Evolutionary conservation across 2,329 filamentous ascomycete species (phyloP), one percentile per base, ranked within the genome.

Genomic region (Aulographum hederae): DNA sequence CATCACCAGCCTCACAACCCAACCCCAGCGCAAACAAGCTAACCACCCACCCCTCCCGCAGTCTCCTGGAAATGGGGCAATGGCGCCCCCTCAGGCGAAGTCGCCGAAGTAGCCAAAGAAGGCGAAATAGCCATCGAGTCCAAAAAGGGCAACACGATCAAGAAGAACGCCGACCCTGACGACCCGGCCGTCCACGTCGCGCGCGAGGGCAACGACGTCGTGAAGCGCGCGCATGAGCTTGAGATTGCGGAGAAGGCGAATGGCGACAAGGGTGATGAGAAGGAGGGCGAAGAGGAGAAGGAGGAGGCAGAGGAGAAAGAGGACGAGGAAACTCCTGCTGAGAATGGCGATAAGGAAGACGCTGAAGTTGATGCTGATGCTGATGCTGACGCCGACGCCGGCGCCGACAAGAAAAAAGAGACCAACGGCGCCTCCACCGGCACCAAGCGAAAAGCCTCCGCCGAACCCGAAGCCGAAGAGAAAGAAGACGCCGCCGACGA

Each of bases 21-120:
- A 10, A 25, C 10, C 21, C 21, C 21, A 25, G 21, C 21, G 10
- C 21, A 25, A 12, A 10, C 21, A 10, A 25, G 21, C 21, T 12
- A 10, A 25, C 10, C 21, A 40, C 33, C 11, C 15, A n/a, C 18
- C 18, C 5, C 13, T 18, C 8, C 36, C 8, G 6, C 16, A 76
- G 72, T 75, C 43, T 69, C 68, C 36, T 75, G 70, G 71, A 60
- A 63, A 46, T 74, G 68, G 68, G 58, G 59, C 35, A 57, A 59
- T 35, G 59, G 62, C 34, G 52, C 61, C 15, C 70, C 71, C 2
- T 55, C 57, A 32, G 73, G 71, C 36, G 65, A 59, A 28, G 69
- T 69, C 34, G 60, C 60, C 39, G 65, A 67, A 52, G 60, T 56
- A 37, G 63, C 69, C 48, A 58, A 62, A 18, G 52, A 70, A 23